Evolutionary conservation across 1,139 yeast genomes (phyloP).

Genomic region (Hyphopichia burtonii): DNA sequence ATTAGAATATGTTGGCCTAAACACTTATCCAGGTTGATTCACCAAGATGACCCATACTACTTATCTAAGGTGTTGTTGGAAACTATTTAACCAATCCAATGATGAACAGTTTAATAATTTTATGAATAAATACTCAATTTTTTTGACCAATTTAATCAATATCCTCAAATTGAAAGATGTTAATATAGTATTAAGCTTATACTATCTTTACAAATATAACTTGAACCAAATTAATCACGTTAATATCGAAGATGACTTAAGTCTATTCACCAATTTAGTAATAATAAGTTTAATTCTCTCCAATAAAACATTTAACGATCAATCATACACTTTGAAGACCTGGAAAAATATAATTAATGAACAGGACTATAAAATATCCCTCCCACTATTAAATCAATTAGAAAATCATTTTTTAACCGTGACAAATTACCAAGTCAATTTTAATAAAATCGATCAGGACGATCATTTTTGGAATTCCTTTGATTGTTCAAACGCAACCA

Average conservation of each 20-base stretch:
- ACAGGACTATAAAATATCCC: slow-evolving; percentile 8
- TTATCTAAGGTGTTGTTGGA: slow-evolving; percentile 4
- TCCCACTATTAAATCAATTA: slow-evolving; percentile 23
- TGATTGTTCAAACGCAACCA: not conserved
- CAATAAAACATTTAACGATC: slow-evolving; percentile 51
- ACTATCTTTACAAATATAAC: slow-evolving; percentile 28
- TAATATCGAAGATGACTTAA: slow-evolving; percentile 13
- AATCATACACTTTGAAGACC: slow-evolving; percentile 51
- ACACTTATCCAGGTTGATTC: no score
- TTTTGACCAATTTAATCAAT: slow-evolving; percentile 18
- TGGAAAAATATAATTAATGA: slow-evolving; percentile 30
- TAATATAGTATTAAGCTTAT: slow-evolving; percentile 31
- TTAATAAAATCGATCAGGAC: slow-evolving; percentile 20
- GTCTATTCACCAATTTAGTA: slow-evolving; percentile 26
- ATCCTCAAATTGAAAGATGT: slow-evolving; percentile 30
- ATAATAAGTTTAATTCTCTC: slow-evolving; percentile 41
- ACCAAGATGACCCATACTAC: not conserved
- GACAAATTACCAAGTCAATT: slow-evolving; percentile 29
- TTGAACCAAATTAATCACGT: slow-evolving; percentile 15
- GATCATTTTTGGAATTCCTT: slow-evolving; percentile 24
- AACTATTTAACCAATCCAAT: not conserved
- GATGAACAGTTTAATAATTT: slow-evolving; percentile 11
- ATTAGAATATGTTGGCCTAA: no score
- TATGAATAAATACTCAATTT: slow-evolving; percentile 17
- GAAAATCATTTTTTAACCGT: slow-evolving; percentile 31